phyloP scores from a whole-genome alignment of 495 filamentous ascomycete species.

The Annulohypoxylon moriforme region DNA sequence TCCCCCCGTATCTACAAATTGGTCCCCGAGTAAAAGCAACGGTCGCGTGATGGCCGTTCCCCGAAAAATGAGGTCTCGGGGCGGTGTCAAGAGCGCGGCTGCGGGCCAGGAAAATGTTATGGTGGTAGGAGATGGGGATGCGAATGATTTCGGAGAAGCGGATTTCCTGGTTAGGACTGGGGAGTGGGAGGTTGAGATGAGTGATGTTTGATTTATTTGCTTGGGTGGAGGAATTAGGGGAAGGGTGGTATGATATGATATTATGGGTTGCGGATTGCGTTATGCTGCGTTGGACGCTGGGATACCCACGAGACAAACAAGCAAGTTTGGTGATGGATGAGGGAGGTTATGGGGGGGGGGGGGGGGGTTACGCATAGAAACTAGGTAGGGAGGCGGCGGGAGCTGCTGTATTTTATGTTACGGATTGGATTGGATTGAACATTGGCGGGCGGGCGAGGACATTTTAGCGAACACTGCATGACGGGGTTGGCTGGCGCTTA shows the following conservation, averaged over 20 bases:
- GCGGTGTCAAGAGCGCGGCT: background rate
- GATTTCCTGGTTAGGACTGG: slow-evolving; percentile 58
- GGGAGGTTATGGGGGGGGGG: background rate
- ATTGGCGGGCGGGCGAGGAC: background rate
- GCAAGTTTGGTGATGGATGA: background rate
- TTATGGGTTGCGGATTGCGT: background rate
- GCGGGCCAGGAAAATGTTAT: slow-evolving; percentile 47
- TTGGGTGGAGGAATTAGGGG: too few species aligned
- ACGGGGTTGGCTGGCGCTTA: slow-evolving; percentile 11
- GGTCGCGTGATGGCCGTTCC: slow-evolving; percentile 56
- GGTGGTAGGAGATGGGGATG: slow-evolving; percentile 41
- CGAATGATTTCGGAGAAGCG: slow-evolving; percentile 65
- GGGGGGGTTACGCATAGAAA: background rate
- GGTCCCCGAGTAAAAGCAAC: slow-evolving; percentile 18
- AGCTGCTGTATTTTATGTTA: slow-evolving; percentile 4
- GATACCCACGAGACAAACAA: slow-evolving; percentile 20
- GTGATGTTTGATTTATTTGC: slow-evolving; percentile 32
- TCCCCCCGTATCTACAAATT: slow-evolving; percentile 24
- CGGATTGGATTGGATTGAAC: slow-evolving; percentile 1
- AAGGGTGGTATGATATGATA: background rate
- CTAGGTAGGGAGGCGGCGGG: background rate
- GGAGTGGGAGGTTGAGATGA: slow-evolving; percentile 48
- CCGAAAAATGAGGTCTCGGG: slow-evolving; percentile 33
- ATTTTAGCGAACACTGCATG: slow-evolving; percentile 4
- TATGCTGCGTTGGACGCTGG: background rate